Base-by-base conservation (phyloP, 495 filamentous ascomycete genomes). In the Penicillium simplicissimum region DNA sequence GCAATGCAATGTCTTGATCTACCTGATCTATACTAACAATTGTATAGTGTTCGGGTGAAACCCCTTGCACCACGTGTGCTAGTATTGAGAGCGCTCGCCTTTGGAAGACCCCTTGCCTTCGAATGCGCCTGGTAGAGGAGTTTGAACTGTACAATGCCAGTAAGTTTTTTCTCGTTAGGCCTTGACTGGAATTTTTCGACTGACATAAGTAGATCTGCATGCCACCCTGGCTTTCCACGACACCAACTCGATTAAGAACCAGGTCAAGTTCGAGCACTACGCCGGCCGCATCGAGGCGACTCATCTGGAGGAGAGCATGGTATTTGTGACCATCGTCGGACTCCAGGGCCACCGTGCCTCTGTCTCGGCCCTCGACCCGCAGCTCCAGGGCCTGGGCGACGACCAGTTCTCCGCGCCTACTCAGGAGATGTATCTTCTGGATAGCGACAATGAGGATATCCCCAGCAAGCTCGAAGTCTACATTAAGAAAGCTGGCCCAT, bases 101-200 rank as follows among this genome's bases (percentile, higher is more conserved):
- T 3, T 96, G 92, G 92, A 90, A 88, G 64, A 82, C 85, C 21
- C 88, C 88, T 8, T 96, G 92, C 68, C 85, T 92, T 43, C 84
- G 91, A 28, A 91, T 87, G 1, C 87, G 87, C 28, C 84, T 95
- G 52, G 85, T 84, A 0, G 89, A 92, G 54, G 84, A 89, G 66
- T 85, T 91, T 60, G 85, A 89, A 51, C 74, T 92, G 11, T 93
- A 89, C 67, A 86, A 85, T 55, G 84, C 88, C 28, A 85, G 86
- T 63, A 75, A 36, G 76, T 75, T 47, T 33, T 56, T 21, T n/a
- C 1, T 58, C 14, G n/a, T 47, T 11, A 19, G 23, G 33, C 38
- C 11, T 40, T 57, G 40, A 37, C 34, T 47, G 56, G 37, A 75
- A 60, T 31, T 49, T 49, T 13, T 14, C 8, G 25, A 49, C 25